Conservation (phyloP, 2,329 filamentous ascomycete species). For the Rugonectria rugulosa region DNA sequence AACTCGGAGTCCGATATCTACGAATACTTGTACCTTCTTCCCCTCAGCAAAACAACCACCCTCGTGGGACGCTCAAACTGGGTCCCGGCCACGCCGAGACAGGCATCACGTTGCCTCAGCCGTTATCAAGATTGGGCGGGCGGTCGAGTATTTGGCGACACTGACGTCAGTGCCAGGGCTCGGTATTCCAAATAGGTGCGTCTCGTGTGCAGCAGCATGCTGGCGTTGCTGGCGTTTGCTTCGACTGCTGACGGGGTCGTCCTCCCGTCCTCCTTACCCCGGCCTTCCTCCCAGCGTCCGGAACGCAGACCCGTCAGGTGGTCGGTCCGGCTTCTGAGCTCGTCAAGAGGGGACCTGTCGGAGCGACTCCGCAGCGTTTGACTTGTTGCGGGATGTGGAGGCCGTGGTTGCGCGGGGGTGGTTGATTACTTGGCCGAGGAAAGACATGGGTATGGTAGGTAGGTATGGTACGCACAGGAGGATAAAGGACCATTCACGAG, state of each 20-base stretch:
- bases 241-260: not conserved
- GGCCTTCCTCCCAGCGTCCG: not conserved
- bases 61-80: no score
- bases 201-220: no score
- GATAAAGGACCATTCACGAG: no score
- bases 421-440: not conserved
- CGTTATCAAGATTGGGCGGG: conserved; percentile 27
- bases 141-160: no score
- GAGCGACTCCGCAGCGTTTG: not conserved
- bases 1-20: no score
- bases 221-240: no score
- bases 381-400: conserved; percentile 10
- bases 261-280: conserved; percentile 9
- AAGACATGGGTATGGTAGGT: not conserved
- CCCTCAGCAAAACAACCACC: no score
- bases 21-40: no score
- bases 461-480: no score
- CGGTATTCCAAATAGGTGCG: no score
- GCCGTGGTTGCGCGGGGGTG: not conserved
- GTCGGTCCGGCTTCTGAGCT: not conserved
- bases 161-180: conserved; percentile 9
- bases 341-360: not conserved
- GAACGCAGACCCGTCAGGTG: not conserved
- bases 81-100: conserved; percentile 24
- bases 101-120: conserved; percentile 32